Conservation (phyloP, 169 alveolate species). For the Plasmodium falciparum region DNA sequence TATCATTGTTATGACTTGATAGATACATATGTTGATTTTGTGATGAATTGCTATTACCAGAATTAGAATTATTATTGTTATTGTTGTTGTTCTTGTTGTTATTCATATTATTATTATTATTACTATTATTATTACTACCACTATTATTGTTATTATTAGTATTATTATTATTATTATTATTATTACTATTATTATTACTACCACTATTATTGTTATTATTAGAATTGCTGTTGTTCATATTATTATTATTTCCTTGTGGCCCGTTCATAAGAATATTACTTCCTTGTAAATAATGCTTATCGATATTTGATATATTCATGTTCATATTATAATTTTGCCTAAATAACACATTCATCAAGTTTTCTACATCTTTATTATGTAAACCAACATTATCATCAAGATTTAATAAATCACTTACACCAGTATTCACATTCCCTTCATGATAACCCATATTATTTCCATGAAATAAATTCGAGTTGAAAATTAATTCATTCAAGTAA, state of each 20-base stretch:
- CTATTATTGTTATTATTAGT: not conserved
- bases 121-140: not conserved
- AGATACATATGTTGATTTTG: slow-evolving; percentile 14
- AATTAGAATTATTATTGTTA: not conserved
- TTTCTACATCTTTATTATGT: slow-evolving; percentile 56
- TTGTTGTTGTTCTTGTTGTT: not conserved
- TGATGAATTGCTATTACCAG: slow-evolving; percentile 13
- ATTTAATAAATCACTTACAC: slow-evolving; percentile 16
- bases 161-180: slow-evolving; percentile 6
- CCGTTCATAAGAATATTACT: not conserved
- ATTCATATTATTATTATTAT: not conserved
- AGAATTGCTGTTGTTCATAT: not conserved
- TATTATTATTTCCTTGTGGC: not conserved
- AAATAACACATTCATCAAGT: slow-evolving; percentile 39
- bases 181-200: not conserved
- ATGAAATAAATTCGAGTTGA: slow-evolving; percentile 35
- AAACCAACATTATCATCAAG: slow-evolving; percentile 48
- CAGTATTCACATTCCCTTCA: slow-evolving; percentile 30
- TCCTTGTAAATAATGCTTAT: slow-evolving; percentile 18
- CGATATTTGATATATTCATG: slow-evolving; percentile 25
- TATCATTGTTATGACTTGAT: slow-evolving; percentile 15
- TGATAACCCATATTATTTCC: slow-evolving; percentile 4
- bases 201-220: not conserved
- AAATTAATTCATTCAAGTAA: slow-evolving; percentile 58
- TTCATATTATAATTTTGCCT: slow-evolving; percentile 70